A percentile compares a stretch with the other conserved stretches of the same genome.
Conservation (phyloP, 176 grass and related monocot species). For the Saccharum spontaneum region DNA sequence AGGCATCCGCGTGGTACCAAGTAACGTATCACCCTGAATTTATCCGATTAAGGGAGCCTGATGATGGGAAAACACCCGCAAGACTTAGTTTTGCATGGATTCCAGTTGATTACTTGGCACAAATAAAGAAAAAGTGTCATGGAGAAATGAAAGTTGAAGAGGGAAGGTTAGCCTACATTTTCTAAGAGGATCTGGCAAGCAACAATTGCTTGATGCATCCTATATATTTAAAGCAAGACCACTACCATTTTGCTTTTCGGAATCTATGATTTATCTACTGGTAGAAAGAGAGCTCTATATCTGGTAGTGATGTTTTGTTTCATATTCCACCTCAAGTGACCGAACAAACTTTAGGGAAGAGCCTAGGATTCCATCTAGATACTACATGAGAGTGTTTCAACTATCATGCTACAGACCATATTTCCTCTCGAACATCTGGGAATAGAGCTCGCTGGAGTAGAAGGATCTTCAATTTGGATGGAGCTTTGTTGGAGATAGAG, state of each 20-base stretch:
- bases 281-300: not conserved
- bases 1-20: slow-evolving; percentile 86
- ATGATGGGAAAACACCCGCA: slow-evolving; percentile 30
- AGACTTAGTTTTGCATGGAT: slow-evolving; percentile 91
- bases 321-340: not conserved
- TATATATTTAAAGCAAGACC: not conserved
- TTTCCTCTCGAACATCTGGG: too few species aligned
- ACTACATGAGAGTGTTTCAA: too few species aligned
- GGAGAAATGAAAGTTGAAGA: slow-evolving; percentile 27
- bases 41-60: slow-evolving; percentile 38
- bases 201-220: not conserved
- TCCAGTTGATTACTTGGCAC: slow-evolving; percentile 63
- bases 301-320: too few species aligned
- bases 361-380: not conserved
- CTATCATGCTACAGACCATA: too few species aligned
- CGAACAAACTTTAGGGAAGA: not conserved
- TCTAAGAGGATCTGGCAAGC: slow-evolving; percentile 37
- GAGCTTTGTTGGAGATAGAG: not conserved
- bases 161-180: slow-evolving; percentile 44
- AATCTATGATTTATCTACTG: not conserved
- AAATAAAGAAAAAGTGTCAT: slow-evolving; percentile 56
- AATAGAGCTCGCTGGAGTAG: too few species aligned
- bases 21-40: slow-evolving; percentile 78
- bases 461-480: not conserved
- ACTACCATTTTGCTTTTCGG: not conserved